Conservation (phyloP, 805 yeast species). For the Candida nonsorbophila region DNA sequence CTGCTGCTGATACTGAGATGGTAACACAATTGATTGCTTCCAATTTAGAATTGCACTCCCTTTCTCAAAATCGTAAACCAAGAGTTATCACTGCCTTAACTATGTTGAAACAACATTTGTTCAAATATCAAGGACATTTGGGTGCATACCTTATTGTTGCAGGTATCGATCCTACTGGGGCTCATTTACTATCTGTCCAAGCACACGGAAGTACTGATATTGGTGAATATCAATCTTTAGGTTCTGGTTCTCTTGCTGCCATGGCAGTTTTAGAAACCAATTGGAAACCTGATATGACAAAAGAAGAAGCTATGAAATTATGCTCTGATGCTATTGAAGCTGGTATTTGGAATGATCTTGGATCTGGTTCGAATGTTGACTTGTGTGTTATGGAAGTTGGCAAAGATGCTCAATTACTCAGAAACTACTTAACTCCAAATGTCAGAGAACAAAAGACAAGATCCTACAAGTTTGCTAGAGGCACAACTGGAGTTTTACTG, state of each 20-base stretch:
- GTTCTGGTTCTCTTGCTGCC: conserved; percentile 97
- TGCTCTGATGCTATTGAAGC: conserved; percentile 93
- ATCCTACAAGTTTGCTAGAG: conserved; percentile 82
- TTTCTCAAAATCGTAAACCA: conserved; percentile 81
- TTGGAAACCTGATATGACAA: conserved; percentile 74
- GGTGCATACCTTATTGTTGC: conserved; percentile 99
- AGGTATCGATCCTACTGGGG: conserved; percentile 94
- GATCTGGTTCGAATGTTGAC: conserved; percentile 98
- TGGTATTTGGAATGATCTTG: conserved; percentile 98
- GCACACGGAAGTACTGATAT: conserved; percentile 98
- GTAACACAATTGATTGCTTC: conserved; percentile 92
- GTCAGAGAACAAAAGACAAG: conserved; percentile 75
- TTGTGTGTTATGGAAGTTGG: conserved; percentile 95
- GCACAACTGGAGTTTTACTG: conserved; percentile 85
- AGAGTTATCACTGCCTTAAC: conserved; percentile 92
- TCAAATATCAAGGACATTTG: conserved; percentile 94
- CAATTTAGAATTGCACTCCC: conserved; percentile 83
- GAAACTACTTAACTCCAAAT: conserved; percentile 91
- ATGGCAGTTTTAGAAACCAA: conserved; percentile 93
- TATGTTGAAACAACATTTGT: conserved; percentile 89
- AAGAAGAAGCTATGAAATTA: conserved; percentile 85
- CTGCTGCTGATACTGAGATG: conserved; percentile 99
- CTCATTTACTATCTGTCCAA: conserved; percentile 86
- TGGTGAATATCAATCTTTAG: conserved; percentile 87
- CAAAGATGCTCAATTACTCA: conserved; percentile 74